phyloP scores from a whole-genome alignment of 768 basidiomycete genomes.

The Russula emetica region DNA sequence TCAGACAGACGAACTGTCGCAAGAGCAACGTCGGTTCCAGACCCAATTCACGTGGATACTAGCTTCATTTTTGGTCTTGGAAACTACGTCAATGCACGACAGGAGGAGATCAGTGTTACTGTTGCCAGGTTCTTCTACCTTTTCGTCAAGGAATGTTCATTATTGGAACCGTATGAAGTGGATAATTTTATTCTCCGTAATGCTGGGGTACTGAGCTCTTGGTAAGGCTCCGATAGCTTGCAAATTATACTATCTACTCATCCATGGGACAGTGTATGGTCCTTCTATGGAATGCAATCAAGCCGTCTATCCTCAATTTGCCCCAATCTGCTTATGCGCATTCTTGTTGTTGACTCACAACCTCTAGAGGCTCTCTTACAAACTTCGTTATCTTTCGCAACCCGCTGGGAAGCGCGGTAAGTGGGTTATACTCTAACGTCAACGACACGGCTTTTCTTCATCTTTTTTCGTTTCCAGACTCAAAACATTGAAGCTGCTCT shows the following conservation, averaged over 20 bases:
- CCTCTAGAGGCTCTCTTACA: constrained; percentile 53
- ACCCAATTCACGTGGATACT: constrained; percentile 59
- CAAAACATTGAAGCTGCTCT: constrained; percentile 50
- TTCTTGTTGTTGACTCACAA: constrained; percentile 58
- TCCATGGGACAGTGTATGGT: constrained; percentile 51
- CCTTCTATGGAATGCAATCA: constrained; percentile 58
- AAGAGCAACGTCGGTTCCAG: constrained; percentile 43
- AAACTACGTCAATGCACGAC: constrained; percentile 45
- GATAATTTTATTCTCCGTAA: constrained; percentile 72
- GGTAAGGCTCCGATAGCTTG: constrained; percentile 42
- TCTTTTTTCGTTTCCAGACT: constrained; percentile 38
- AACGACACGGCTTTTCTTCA: constrained; percentile 7
- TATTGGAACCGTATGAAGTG: constrained; percentile 61
- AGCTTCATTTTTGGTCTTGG: constrained; percentile 53
- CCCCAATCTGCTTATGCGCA: constrained; percentile 52
- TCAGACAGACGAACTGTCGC: constrained; percentile 45
- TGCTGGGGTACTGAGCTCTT: constrained; percentile 50
- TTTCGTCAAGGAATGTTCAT: constrained; percentile 55
- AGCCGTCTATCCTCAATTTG: constrained; percentile 53
- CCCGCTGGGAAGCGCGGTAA: constrained; percentile 52
- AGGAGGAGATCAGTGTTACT: constrained; percentile 49
- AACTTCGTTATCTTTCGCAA: constrained; percentile 37
- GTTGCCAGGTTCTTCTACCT: constrained; percentile 59
- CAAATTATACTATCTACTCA: neutral
- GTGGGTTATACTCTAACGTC: constrained; percentile 17